Evolutionary conservation across 768 basidiomycete species (phyloP).

Genomic region (Hortiboletus campestris): DNA sequence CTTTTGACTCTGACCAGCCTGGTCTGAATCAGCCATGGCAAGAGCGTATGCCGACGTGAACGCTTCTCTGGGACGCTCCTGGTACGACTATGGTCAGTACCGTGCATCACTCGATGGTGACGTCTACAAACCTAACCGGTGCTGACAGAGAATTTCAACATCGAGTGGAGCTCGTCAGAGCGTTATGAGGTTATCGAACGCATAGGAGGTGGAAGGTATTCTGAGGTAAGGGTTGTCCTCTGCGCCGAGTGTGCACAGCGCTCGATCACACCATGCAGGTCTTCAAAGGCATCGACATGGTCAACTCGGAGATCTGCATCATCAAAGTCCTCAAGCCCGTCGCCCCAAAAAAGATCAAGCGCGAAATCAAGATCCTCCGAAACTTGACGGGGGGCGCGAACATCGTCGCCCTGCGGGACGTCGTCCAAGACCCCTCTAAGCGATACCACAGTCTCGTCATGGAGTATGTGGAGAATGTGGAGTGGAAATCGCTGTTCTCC

Average conservation of each 20-base stretch:
- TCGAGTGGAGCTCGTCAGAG: constrained; percentile 66
- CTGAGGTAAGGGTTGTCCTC: constrained; percentile 42
- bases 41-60: constrained; percentile 58
- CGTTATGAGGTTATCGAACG: constrained; percentile 65
- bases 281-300: constrained; percentile 59
- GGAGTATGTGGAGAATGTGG: constrained; percentile 66
- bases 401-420: constrained; percentile 62
- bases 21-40: constrained; percentile 35
- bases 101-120: not conserved
- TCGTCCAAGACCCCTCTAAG: constrained; percentile 61
- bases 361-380: constrained; percentile 72
- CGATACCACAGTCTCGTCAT: constrained; percentile 66
- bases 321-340: constrained; percentile 77
- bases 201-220: constrained; percentile 65
- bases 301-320: constrained; percentile 52
- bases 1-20: constrained; percentile 14
- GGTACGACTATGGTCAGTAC: constrained; percentile 61
- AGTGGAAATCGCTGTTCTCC: constrained; percentile 61
- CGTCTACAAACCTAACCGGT: not conserved
- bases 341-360: constrained; percentile 63
- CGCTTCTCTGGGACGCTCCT: constrained; percentile 51
- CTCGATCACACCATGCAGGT: constrained; percentile 35
- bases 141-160: constrained; percentile 49
- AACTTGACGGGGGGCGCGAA: constrained; percentile 73
- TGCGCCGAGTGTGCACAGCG: not conserved